These are phyloP conservation scores for Aureobasidium subglaciale DNA, from an alignment of 2,329 filamentous ascomycete genomes.

Conservation along the genomic window DNA sequence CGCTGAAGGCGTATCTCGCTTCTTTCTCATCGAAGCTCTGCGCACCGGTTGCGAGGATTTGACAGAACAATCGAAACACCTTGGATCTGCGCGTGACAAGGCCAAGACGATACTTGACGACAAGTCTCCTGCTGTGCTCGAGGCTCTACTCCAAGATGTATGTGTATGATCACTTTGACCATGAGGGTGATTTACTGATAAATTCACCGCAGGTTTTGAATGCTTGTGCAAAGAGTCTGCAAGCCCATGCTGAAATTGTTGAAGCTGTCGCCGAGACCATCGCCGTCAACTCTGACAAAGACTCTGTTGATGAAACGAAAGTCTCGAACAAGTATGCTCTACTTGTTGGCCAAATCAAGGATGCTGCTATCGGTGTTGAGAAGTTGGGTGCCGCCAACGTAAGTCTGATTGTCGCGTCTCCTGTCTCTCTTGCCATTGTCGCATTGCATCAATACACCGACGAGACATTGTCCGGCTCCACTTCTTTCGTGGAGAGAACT, in stretches of 20 bases:
- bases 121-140: background rate
- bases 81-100: background rate
- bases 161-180: background rate
- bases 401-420: background rate
- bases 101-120: background rate
- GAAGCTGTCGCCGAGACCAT: background rate
- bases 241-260: constrained; percentile 2
- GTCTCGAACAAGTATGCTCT: background rate
- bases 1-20: constrained; percentile 1
- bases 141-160: background rate
- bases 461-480: too few relatives aligned
- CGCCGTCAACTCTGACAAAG: background rate
- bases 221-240: background rate
- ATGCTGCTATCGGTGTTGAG: background rate
- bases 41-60: background rate
- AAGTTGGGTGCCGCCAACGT: background rate
- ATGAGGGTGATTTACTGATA: background rate
- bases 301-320: background rate
- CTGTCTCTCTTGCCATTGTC: background rate
- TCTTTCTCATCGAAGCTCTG: constrained; percentile 11
- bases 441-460: too few relatives aligned
- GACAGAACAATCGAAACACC: background rate
- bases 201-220: background rate
- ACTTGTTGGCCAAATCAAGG: constrained; percentile 6
- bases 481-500: too few relatives aligned